phyloP scores from a whole-genome alignment of 2,329 filamentous ascomycete species.

The Aspergillus sclerotialis region DNA sequence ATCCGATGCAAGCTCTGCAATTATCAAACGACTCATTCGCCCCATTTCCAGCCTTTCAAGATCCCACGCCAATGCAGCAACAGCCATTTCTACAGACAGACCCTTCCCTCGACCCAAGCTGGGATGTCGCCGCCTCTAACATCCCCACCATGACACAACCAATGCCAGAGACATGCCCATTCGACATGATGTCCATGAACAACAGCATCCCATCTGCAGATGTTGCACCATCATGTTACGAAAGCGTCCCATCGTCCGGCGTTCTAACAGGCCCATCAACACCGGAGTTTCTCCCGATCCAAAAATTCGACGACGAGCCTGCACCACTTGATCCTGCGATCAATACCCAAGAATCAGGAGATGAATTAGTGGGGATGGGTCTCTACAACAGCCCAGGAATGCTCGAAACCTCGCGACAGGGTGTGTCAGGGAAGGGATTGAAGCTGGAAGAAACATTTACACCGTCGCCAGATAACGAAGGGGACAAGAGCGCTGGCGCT shows the following conservation, averaged over 20 bases:
- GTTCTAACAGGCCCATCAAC: conserved; percentile 29
- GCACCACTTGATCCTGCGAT: conserved; percentile 40
- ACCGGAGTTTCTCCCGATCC: conserved; percentile 32
- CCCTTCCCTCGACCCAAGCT: conserved; percentile 16
- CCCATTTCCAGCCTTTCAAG: conserved; percentile 12
- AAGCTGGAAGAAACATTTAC: conserved; percentile 70
- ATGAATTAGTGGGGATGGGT: conserved; percentile 75
- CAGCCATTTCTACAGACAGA: conserved; percentile 16
- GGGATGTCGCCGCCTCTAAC: conserved; percentile 15
- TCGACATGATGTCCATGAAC: conserved; percentile 27
- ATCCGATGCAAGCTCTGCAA: conserved; percentile 13
- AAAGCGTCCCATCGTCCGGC: conserved; percentile 28
- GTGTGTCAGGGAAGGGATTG: conserved; percentile 61
- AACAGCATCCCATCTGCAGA: conserved; percentile 25
- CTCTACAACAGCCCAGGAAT: conserved; percentile 67
- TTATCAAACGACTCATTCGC: conserved; percentile 15
- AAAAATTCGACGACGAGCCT: conserved; percentile 22
- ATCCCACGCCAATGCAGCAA: conserved; percentile 15
- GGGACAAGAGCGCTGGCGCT: conserved; percentile 51
- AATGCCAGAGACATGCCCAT: conserved; percentile 22
- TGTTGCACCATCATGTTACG: conserved; percentile 23
- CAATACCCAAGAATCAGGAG: conserved; percentile 53
- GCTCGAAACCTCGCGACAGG: conserved; percentile 52
- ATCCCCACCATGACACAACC: conserved; percentile 16
- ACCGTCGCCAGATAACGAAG: conserved; percentile 57